These are phyloP conservation scores for Cladosporium sp. DNA, from an alignment of 2,329 filamentous ascomycete species.

Conservation along the genomic window DNA sequence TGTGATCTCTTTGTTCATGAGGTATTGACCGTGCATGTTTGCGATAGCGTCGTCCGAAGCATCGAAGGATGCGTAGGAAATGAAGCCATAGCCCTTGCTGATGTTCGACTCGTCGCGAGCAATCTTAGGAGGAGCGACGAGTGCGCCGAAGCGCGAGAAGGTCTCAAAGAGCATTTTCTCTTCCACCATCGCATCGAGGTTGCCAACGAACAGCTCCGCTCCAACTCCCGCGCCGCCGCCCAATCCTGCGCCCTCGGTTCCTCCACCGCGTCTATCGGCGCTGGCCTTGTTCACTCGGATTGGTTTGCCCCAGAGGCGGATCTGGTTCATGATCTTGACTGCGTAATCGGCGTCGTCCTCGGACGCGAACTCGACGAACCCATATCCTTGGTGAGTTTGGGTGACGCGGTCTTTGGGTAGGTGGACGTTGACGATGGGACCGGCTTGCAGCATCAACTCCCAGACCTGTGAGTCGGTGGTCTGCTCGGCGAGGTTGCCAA, in stretches of 20 bases:
- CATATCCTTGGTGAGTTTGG: constrained; percentile 94
- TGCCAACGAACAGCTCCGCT: constrained; percentile 94
- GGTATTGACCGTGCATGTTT: constrained; percentile 92
- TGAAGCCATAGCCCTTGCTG: constrained; percentile 94
- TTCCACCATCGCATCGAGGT: constrained; percentile 88
- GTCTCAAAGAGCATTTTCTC: constrained; percentile 95
- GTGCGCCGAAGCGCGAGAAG: constrained; percentile 83
- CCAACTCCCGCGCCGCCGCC: constrained; percentile 87
- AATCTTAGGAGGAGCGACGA: constrained; percentile 82
- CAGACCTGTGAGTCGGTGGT: constrained; percentile 85
- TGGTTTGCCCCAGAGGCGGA: constrained; percentile 87
- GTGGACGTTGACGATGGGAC: constrained; percentile 95
- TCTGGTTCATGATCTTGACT: constrained; percentile 91
- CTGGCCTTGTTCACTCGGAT: constrained; percentile 92
- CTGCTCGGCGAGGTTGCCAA: constrained; percentile 97
- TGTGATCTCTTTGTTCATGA: constrained; percentile 93
- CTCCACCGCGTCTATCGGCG: constrained; percentile 89
- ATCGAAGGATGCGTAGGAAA: constrained; percentile 90
- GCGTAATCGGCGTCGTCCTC: constrained; percentile 97
- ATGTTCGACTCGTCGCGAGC: constrained; percentile 83
- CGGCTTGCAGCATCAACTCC: constrained; percentile 97
- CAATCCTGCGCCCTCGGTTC: constrained; percentile 88
- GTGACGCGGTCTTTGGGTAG: constrained; percentile 97
- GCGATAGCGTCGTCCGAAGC: constrained; percentile 84
- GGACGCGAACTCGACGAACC: constrained; percentile 96